A percentile compares a stretch with the other conserved stretches of the same genome.
Conservation (phyloP, 2,329 filamentous ascomycete genomes). For the Didymella keratinophila region DNA sequence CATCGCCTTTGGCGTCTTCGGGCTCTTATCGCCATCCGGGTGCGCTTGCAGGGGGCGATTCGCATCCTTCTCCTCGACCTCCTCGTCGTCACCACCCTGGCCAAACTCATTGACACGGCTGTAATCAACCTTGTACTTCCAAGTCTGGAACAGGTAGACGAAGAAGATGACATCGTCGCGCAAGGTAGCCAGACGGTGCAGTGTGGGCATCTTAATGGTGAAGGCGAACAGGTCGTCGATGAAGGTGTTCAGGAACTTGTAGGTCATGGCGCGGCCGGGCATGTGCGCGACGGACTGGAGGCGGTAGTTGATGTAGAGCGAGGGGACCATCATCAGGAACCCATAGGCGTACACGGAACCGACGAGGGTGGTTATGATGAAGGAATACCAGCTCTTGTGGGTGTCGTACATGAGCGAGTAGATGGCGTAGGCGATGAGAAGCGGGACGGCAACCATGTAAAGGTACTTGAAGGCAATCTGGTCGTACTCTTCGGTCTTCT, state of each 20-base stretch:
- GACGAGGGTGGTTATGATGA: constrained; percentile 92
- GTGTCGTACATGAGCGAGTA: constrained; percentile 93
- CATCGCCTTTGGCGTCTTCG: constrained; percentile 35
- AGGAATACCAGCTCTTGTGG: constrained; percentile 98
- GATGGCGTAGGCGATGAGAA: constrained; percentile 85
- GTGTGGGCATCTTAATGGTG: constrained; percentile 97
- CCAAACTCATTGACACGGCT: constrained; percentile 96
- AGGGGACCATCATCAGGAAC: constrained; percentile 99
- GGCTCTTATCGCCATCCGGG: constrained; percentile 41
- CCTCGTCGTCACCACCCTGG: constrained; percentile 90
- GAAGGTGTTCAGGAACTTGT: constrained; percentile 98
- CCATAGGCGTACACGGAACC: constrained; percentile 97
- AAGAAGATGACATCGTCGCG: constrained; percentile 99
- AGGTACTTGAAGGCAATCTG: constrained; percentile 97
- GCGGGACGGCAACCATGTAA: constrained; percentile 88
- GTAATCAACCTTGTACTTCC: constrained; percentile 91
- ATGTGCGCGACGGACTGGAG: constrained; percentile 92
- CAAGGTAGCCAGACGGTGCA: constrained; percentile 90
- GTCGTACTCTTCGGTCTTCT: constrained; percentile 98
- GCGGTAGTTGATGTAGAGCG: constrained; percentile 98
- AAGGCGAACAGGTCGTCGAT: constrained; percentile 99
- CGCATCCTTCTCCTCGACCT: constrained; percentile 61
- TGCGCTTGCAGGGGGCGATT: constrained; percentile 50
- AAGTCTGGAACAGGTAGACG: constrained; percentile 93
- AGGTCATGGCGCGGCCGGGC: constrained; percentile 95